These are phyloP conservation scores for Parsonsia alboflavescens DNA, from an alignment of 257 asterid species.

Conservation along the genomic window DNA sequence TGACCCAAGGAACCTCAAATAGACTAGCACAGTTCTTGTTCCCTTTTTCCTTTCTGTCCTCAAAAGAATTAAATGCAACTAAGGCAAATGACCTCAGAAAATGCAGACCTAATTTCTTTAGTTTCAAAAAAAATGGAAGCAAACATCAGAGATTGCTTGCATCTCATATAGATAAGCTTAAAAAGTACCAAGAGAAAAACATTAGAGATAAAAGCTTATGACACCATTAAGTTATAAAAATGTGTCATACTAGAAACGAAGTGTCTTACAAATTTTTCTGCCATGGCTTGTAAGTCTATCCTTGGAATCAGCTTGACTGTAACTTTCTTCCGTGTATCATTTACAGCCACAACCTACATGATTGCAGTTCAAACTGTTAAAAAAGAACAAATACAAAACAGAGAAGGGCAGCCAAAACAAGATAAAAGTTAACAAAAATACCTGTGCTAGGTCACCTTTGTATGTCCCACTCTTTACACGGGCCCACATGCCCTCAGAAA, in stretches of 20 bases:
- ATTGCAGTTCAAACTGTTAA: not conserved
- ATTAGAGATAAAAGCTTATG: not conserved
- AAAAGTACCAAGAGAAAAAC: not conserved
- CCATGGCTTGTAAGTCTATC: conserved; percentile 83
- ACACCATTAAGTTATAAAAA: not conserved
- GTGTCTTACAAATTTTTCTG: conserved; percentile 78
- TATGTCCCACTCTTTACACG: conserved; percentile 94
- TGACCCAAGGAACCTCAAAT: not conserved
- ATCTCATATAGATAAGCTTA: not conserved
- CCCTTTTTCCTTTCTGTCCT: not conserved
- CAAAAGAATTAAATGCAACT: not conserved
- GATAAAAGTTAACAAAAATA: conserved; percentile 15
- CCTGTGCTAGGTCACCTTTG: conserved; percentile 97
- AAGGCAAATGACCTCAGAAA: not conserved
- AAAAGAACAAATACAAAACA: not conserved
- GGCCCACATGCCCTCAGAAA: conserved; percentile 82
- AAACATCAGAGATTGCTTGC: not conserved
- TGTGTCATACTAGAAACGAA: conserved; percentile 1
- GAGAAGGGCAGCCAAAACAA: conserved; percentile 4
- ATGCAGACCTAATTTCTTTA: not conserved
- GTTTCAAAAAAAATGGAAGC: not conserved
- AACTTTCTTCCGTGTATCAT: conserved; percentile 58
- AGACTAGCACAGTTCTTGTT: not conserved
- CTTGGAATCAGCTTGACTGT: conserved; percentile 86
- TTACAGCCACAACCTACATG: conserved; percentile 64